Base-by-base conservation (phyloP, 768 basidiomycete species). In the Clitopilus passeckerianus region DNA sequence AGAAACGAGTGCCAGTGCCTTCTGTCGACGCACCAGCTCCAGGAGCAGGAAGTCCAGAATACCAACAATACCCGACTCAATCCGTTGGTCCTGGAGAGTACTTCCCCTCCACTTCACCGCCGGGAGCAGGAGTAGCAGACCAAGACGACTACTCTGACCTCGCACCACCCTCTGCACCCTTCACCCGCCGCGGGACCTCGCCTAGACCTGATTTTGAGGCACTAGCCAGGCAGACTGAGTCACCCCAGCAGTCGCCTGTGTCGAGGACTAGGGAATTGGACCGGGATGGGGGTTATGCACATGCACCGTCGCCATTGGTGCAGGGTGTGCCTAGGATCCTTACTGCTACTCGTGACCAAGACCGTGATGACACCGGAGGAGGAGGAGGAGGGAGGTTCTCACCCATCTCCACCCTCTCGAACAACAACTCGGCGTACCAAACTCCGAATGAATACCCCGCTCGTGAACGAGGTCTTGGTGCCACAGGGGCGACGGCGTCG, bases 151-250 rank as follows among this genome's bases (percentile, higher is more conserved):
- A 41, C 12, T 41, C 37, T 12, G 15, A 12, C 43, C 74, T 65
- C 53, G 72, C 24, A 56, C 79, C 78, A 22, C 78, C 80, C 30
- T 67, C 66, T 35, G 75, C 74, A 22, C 75, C 77, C 0, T 81
- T 75, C 62, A 70, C 74, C n/a, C 67, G 69, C 43, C 75, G 74
- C 16, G 63, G 69, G 1, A 67, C 72, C 1, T 78, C 79, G 5
- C 77, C 79, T 30, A 71, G 72, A 60, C 74, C 76, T 1, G 73
- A 74, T 57, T 66, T 69, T 12, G 73, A 74, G 7, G 55, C 56
- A 10, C 56, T 61, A 23, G 62, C 71, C 8, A 68, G 67, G 60
- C 23, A 54, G 6, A 62, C 56, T 53, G 33, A 58, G 35, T 52
- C 65, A 2, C 57, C 67, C 22, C 41, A 63, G 8, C 61, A 64